Base-by-base conservation (phyloP, 1,284 basidiomycete species). In the Cutaneotrichosporon curvatum region DNA sequence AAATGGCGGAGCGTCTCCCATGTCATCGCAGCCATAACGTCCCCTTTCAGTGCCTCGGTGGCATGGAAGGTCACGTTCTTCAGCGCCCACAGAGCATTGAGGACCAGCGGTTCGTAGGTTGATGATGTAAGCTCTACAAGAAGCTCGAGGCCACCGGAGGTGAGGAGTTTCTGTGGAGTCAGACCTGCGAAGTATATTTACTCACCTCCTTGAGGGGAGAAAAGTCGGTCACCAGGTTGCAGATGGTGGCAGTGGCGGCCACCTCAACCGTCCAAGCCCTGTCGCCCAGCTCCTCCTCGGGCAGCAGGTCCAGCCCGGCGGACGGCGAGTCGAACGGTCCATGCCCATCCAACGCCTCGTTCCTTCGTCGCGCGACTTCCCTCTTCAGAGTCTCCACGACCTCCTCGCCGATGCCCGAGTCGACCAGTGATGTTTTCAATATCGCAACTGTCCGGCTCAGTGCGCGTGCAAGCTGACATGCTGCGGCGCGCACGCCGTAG, bases 161-260 rank as follows among this genome's bases (percentile, higher is more conserved):
- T 76, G 14, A 89, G 65, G 47, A 84, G 73, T 7, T 73, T 74
- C 81, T 82, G 57, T 30, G 15, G 25, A 12, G 44, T 44, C 41
- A 51, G 43, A 7, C 10, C 12, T 10, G 22, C 25, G 9, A 3
- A 28, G 75, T n/a, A n/a, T n/a, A n/a, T n/a, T n/a, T 28, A 28
- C 82, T 59, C 53, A 85, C 85, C 45, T 74, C 68, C 50, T 81
- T 76, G 56, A 92, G 66, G 5, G 90, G 89, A 14, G 87, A 89
- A 65, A 87, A 90, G 49, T 91, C 85, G 46, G 82, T 83, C 4
- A 92, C 78, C 23, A 92, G 75, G 64, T 94, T 95, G 64, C 85
- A 88, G 4, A 92, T 76, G 1, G 82, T 83, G 1, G 81, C 78
- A 0, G 86, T 73, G 0, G 87, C 85, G 1, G 84, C 84, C 31